Conservation (phyloP, 2,329 filamentous ascomycete species). For the Tolypocladium guangdongense region DNA sequence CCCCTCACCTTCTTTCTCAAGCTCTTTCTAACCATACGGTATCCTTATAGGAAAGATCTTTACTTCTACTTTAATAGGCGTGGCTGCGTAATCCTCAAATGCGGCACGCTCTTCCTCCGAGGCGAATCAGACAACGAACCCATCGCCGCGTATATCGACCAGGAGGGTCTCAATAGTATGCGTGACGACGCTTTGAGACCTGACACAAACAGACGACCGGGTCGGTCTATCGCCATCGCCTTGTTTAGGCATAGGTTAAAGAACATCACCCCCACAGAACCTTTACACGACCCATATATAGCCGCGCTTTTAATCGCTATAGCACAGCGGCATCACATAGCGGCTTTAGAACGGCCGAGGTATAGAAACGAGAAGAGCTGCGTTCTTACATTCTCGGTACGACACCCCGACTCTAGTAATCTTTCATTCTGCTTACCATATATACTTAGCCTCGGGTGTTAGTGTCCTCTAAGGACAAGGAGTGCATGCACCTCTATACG, state of each 20-base stretch:
- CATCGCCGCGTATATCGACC: neutral
- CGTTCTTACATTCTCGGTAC: neutral
- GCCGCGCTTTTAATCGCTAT: constrained; percentile 1
- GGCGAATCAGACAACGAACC: neutral
- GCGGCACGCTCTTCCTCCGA: neutral
- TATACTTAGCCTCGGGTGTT: neutral
- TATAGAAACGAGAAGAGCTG: neutral
- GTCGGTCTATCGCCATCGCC: neutral
- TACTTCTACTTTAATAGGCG: neutral
- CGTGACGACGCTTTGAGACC: neutral
- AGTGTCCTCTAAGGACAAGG: neutral
- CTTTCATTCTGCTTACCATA: too few relatives aligned
- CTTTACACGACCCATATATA: constrained; percentile 3
- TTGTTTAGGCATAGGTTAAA: neutral
- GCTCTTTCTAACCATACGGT: neutral
- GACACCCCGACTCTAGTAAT: neutral
- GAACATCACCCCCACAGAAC: neutral
- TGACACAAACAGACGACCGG: too few relatives aligned
- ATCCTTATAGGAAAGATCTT: neutral
- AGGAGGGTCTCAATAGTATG: neutral
- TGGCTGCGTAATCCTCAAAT: neutral
- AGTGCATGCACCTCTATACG: constrained; percentile 2
- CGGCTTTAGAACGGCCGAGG: too few relatives aligned
- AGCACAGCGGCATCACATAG: neutral
- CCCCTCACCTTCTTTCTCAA: neutral